Evolutionary conservation across 768 basidiomycete genomes (phyloP).

Genomic region (Tricholoma sp.): DNA sequence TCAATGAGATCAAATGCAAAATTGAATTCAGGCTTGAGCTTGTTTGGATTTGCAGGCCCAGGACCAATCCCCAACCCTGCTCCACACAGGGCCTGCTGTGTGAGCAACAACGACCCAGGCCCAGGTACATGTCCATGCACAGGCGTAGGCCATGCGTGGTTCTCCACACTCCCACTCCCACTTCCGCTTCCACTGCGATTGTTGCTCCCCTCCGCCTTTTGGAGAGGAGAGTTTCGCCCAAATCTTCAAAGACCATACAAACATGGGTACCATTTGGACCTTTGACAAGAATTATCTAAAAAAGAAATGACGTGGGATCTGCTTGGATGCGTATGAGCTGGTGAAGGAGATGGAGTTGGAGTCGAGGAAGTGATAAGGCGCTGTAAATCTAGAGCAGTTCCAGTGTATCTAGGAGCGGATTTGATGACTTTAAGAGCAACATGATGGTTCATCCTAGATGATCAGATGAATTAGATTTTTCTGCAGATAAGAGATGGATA

Average conservation of each 20-base stretch:
- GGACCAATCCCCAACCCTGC: background rate
- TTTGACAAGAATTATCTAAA: constrained; percentile 94
- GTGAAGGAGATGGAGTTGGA: constrained; percentile 46
- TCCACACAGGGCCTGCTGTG: constrained; percentile 56
- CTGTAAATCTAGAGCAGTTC: constrained; percentile 94
- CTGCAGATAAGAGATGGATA: background rate
- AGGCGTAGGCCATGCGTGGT: constrained; percentile 16
- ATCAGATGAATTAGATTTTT: constrained; percentile 2
- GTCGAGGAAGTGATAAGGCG: constrained; percentile 84
- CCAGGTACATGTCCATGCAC: constrained; percentile 11
- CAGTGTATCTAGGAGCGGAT: constrained; percentile 93
- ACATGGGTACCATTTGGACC: constrained; percentile 97
- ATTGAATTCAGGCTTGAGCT: background rate
- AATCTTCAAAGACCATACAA: constrained; percentile 99
- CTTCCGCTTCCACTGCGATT: constrained; percentile 22
- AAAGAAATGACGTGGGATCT: constrained; percentile 94
- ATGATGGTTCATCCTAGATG: constrained; percentile 80
- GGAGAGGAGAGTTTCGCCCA: constrained; percentile 94
- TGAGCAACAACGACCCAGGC: constrained; percentile 65
- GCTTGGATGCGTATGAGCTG: constrained; percentile 76
- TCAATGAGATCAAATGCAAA: background rate
- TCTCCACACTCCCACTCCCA: constrained; percentile 14
- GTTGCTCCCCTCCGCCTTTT: constrained; percentile 37
- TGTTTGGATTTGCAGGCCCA: background rate
- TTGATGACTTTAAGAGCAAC: constrained; percentile 99